Evolutionary conservation across 176 grass and related monocot genomes (phyloP).

Genomic region (Triticum aestivum): DNA sequence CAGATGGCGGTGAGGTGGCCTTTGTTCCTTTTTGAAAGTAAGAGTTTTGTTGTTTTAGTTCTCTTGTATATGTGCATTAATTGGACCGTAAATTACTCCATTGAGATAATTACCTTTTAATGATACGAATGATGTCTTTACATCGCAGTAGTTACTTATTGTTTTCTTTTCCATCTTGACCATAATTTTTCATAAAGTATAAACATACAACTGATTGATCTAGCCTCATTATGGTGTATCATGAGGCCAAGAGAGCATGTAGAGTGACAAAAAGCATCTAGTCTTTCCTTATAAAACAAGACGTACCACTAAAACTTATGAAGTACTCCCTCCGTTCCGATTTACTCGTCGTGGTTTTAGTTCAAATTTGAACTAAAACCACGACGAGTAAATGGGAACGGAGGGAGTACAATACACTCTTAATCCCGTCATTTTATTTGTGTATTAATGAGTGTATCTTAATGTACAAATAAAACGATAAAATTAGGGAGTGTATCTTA

Average conservation of each 20-base stretch:
- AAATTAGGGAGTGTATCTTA: neutral
- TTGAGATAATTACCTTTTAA: too few relatives aligned
- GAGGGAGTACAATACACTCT: neutral
- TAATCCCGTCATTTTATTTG: neutral
- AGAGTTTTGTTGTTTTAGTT: neutral
- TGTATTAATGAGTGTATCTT: neutral
- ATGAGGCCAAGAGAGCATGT: neutral
- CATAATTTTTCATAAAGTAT: neutral
- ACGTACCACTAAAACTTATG: neutral
- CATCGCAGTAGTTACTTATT: neutral
- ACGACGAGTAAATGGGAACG: too few relatives aligned
- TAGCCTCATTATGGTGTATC: neutral
- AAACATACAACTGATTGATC: neutral
- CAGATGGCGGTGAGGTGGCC: neutral
- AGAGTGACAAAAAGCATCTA: neutral
- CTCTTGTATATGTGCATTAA: neutral
- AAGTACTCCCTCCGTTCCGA: neutral
- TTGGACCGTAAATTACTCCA: neutral
- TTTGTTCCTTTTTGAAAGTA: slow-evolving; percentile 1
- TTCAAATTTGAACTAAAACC: too few relatives aligned
- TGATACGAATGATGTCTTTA: too few relatives aligned
- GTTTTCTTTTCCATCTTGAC: neutral
- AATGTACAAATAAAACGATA: neutral
- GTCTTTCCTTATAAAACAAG: neutral
- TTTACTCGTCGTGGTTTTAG: too few relatives aligned